Conservation (phyloP, 805 yeast species). For the Ogataea glucozyma region DNA sequence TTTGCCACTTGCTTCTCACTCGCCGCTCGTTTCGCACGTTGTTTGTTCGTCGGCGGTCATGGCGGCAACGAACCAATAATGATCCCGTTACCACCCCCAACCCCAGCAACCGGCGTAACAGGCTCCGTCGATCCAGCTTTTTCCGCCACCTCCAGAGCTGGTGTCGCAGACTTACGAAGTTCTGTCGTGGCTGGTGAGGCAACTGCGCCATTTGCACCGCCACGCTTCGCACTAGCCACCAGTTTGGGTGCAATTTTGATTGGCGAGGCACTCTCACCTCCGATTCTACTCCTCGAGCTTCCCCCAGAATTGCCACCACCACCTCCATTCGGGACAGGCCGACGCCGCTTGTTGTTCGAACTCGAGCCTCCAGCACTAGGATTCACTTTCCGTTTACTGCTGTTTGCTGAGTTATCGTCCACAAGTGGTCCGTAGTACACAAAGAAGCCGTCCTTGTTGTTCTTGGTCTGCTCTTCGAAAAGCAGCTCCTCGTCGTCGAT, state of each 20-base stretch:
- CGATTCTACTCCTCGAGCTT: no score
- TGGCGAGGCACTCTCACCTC: conserved; percentile 8
- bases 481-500: conserved; percentile 91
- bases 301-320: no score
- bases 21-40: conserved; percentile 8
- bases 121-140: not conserved
- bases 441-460: conserved; percentile 93
- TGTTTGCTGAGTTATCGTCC: conserved; percentile 45
- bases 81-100: conserved; percentile 3
- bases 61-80: conserved; percentile 20
- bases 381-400: conserved; percentile 12
- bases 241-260: conserved; percentile 17
- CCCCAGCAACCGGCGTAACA: not conserved
- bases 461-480: conserved; percentile 91
- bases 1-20: not conserved
- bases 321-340: not conserved
- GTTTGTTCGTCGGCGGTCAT: not conserved
- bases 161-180: conserved; percentile 1
- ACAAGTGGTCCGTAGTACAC: conserved; percentile 91
- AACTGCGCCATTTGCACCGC: not conserved
- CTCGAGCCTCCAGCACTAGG: conserved; percentile 7
- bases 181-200: not conserved
- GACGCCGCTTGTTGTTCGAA: conserved; percentile 8
- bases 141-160: conserved; percentile 1
- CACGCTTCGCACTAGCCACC: not conserved